Base-by-base conservation (phyloP, 345 rosid species). In the Populus euphratica region DNA sequence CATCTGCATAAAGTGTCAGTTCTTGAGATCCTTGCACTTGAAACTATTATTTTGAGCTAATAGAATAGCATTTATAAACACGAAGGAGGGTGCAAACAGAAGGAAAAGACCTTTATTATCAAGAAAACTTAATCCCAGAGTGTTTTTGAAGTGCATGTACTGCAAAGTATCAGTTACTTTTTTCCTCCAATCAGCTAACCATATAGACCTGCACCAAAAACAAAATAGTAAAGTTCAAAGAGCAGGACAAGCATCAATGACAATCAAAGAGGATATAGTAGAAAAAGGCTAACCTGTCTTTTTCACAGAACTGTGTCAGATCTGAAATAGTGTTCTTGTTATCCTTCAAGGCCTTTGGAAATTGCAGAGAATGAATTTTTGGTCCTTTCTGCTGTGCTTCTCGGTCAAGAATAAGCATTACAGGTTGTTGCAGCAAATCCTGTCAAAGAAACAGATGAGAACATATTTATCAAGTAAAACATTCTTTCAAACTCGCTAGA, bases 371-470 rank as follows among this genome's bases (percentile, higher is more conserved):
- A 52, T 86, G 85, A 56, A 74, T 29, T 74, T 81, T 83, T 49
- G 75, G 69, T 75, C 85, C 88, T 78, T 84, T 86, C 77, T 76
- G 86, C 17, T 77, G 80, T 56, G 83, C 80, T 73, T 87, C 91
- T 79, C 86, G 91, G 83, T 83, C 86, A 76, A 86, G 88, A 80
- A 88, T 79, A 78, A 89, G 88, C 88, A 90, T 87, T 75, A 88
- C 88, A 77, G 98, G 92, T 65, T 86, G 89, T 81, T 88, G 89
- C 85, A 96, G 79, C 65, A 86, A 56, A 81, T 89, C 96, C 98
- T 95, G 86, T 77, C 49, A 78, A 78, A 75, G 20, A 75, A 81
- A 79, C 47, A 61, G 8, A 62, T 69, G 49, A 8, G 23, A n/a
- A n/a, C 41, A 71, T 6, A 1, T 21, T 36, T 31, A 59, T 44